Percentiles rank a stretch among this genome's conserved stretches.
Evolutionary conservation across 306 rosid genomes (phyloP).

Genomic region (Lupinus albus): DNA sequence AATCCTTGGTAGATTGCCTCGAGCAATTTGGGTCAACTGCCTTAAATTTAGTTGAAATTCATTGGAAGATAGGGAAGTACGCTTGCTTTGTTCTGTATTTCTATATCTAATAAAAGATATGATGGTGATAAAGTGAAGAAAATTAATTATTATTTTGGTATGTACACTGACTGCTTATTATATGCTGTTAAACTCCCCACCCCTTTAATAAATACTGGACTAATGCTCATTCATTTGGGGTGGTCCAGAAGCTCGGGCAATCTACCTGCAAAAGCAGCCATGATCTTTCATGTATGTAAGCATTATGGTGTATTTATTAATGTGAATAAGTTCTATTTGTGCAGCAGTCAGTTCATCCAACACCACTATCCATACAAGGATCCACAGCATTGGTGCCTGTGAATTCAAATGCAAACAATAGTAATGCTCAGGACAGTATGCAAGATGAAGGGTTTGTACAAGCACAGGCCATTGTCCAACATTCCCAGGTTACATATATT

Average conservation of each 20-base stretch:
- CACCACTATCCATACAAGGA: slow-evolving; percentile 47
- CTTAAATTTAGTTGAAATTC: neutral
- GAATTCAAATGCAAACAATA: slow-evolving; percentile 50
- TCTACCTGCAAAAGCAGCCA: slow-evolving; percentile 26
- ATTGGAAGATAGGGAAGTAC: neutral
- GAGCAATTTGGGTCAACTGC: neutral
- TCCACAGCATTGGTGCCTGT: slow-evolving; percentile 54
- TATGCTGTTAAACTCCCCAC: neutral
- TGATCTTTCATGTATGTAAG: neutral
- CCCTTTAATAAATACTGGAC: slow-evolving; percentile 12
- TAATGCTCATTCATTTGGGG: neutral
- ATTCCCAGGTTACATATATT: slow-evolving; percentile 57
- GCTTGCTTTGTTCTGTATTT: neutral
- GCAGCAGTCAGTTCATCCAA: slow-evolving; percentile 50
- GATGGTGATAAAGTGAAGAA: neutral
- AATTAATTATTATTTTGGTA: neutral
- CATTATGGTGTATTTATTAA: slow-evolving; percentile 28
- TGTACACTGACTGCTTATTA: neutral
- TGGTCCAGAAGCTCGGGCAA: neutral
- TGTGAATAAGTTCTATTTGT: slow-evolving; percentile 25
- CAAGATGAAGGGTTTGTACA: slow-evolving; percentile 56
- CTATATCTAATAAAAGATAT: neutral
- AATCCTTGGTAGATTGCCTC: neutral
- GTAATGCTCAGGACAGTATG: slow-evolving; percentile 37
- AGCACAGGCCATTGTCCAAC: slow-evolving; percentile 57